Base-by-base conservation (phyloP, 2,329 filamentous ascomycete species). In the Ophiostoma piceae region DNA sequence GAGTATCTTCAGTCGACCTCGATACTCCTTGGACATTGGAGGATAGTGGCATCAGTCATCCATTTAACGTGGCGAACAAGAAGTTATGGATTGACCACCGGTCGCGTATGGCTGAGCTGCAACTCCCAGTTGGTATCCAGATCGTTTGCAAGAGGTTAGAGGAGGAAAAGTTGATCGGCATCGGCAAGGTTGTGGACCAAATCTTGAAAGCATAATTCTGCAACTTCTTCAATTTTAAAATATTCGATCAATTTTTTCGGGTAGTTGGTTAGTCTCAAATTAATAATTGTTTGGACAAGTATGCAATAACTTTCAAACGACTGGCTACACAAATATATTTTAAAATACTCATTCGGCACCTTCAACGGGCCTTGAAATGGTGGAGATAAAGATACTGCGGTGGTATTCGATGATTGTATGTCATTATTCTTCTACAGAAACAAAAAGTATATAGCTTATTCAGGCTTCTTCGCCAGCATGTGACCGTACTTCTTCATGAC, bases 111-210 rank as follows among this genome's bases (percentile, higher is more conserved):
- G 70, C 71, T 1, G 51, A 72, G 12, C 73, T 79, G 1, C 79
- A 78, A 0, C 77, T 84, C 67, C 84, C 85, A 0, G 79, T 88
- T 8, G 82, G 82, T 1, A 71, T 88, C 41, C 85, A 88, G 75
- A 78, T 87, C 29, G 79, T 86, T 14, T 83, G 82, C 6, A 78
- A 79, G 32, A 82, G 80, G 68, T 77, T 85, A 19, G 81, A 87
- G 65, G 85, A 88, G 71, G 85, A 88, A 74, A 86, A 81, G 74
- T 78, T 86, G 0, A 74, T 87, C 14, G 83, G 80, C 1, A 77
- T 79, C 67, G 82, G 80, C 0, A 74, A 76, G 22, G 72, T 81
- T 0, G 71, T 82, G 0, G 76, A 80, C 22, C 19, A 14, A 22
- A 22, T 65, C 16, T 39, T 65, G 32, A 41, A 22, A 26, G 9